Evolutionary conservation across 345 rosid species (phyloP), one percentile per base, ranked within the genome.

Genomic region (Lumnitzera littorea): DNA sequence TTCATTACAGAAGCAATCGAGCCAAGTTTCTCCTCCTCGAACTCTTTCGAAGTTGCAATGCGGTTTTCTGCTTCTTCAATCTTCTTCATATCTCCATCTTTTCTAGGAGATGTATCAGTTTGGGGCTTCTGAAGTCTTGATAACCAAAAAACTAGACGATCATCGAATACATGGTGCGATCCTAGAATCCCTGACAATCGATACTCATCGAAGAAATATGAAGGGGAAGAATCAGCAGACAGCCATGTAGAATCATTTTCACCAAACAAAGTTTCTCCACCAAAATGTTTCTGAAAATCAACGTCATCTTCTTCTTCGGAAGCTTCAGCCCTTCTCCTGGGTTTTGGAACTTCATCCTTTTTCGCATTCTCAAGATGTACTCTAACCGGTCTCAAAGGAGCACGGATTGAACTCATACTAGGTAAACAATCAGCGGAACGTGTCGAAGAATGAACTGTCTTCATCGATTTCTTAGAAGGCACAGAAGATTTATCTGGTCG

Each of bases 131-230:
- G 25, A 61, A 51, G 46, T 49, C 15, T 31, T 9, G 62, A 51
- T 46, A 46, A 15, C 58, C 25, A 65, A 24, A 57, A 58, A 60
- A 17, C 36, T 15, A 58, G 27, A 57, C 52, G 58, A 20, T 51
- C 50, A 58, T 65, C 63, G 24, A 51, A 24, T 1, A 50, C 16
- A 16, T 50, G 17, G 12, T 36, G 16, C 23, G 55, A 55, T 48
- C 61, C 61, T 36, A 36, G 11, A 36, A 36, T 36, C 10, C 43
- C 43, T 14, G 43, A 48, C 23, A 50, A 49, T 0, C 24, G 8
- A 46, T 65, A 58, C 63, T 52, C 51, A n/a, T 52, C 47, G 24
- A 65, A 52, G 52, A 65, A 57, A 13, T 58, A 65, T n/a, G 51
- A 27, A 57, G 58, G 13, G 0, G 63, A 58, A 13, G 29, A 50